Base-by-base conservation (phyloP, 1,284 basidiomycete species). In the Rhodotorula sp. region DNA sequence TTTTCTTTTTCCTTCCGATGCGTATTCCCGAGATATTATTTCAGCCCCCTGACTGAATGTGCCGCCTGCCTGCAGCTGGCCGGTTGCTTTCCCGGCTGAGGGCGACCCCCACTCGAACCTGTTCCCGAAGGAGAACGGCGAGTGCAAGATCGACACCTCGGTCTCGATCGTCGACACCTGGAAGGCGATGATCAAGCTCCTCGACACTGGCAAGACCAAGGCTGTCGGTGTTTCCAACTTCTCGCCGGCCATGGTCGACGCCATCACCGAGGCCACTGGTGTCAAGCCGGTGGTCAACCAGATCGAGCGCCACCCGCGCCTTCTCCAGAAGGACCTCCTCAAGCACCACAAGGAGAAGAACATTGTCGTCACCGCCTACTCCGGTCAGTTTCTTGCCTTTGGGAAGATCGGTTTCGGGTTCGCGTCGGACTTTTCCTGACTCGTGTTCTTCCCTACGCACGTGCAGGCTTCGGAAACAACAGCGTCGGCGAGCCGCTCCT, bases 151-250 rank as follows among this genome's bases (percentile, higher is more conserved):
- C 48, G 90, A 92, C 79, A 81, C 81, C 2, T 79, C 86, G 69
- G 86, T 86, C 1, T 85, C 85, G 28, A 81, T 91, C 38, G 87
- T 87, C 45, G 90, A 92, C n/a, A 93, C 91, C 54, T 92, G 91
- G 91, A 88, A 87, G 78, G 88, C 88, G 5, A 85, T 93, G 85
- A 85, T 91, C 77, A 84, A 82, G 50, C 84, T 91, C n/a, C 80
- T 78, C 34, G 79, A 82, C 66, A 84, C 70, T 4, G 64, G 64
- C 45, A 72, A 75, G 68, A 70, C 70, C 65, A 73, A 64, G 67
- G 48, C 58, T 5, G 67, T 76, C 38, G 75, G 75, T 21, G 73
- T 76, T 18, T 79, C 77, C 60, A 80, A 79, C 68, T 69, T 78
- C 61, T 69, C 69, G 34, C 57, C 65, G 43, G 60, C 71, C 69